Conservation (phyloP, 306 rosid species). For the Cucumis cinereus region DNA sequence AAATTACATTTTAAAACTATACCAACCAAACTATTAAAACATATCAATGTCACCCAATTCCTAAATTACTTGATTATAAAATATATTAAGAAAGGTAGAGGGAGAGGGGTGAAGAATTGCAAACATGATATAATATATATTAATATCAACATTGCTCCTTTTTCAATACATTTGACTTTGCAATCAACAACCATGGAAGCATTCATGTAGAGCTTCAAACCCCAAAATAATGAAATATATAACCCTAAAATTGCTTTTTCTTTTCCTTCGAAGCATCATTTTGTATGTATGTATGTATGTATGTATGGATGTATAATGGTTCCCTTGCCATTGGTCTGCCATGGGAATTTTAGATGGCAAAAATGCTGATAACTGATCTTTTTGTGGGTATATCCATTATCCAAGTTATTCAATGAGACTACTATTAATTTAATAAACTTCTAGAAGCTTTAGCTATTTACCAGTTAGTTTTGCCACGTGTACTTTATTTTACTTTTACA, state of each 20-base stretch:
- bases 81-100: too few species aligned
- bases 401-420: neutral
- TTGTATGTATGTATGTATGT: too few species aligned
- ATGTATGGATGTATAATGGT: too few species aligned
- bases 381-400: too few species aligned
- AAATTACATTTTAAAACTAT: too few species aligned
- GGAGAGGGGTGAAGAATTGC: too few species aligned
- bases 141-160: neutral
- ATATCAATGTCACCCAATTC: too few species aligned
- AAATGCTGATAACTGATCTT: too few species aligned
- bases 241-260: neutral
- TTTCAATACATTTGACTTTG: neutral
- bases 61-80: too few species aligned
- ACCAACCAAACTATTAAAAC: too few species aligned
- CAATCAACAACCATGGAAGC: neutral
- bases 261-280: neutral
- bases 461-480: neutral
- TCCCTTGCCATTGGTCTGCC: neutral
- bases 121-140: too few species aligned
- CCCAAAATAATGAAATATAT: neutral
- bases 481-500: neutral
- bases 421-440: neutral
- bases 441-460: neutral
- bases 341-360: too few species aligned
- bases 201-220: neutral